Conservation (phyloP, 2,329 filamentous ascomycete species). For the Colletotrichum magnum region DNA sequence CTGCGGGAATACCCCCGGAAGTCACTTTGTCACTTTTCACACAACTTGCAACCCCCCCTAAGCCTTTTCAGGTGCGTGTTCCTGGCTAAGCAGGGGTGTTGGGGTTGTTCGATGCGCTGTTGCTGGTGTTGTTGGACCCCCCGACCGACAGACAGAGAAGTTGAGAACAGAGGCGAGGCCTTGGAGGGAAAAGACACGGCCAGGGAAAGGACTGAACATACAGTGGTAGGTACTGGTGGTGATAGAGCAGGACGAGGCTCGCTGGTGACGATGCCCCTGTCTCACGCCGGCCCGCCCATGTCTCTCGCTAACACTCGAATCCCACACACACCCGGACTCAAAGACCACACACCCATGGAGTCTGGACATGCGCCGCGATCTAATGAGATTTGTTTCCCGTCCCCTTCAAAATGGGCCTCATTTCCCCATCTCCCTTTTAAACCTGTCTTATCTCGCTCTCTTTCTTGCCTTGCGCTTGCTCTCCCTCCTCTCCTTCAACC, state of each 20-base stretch:
- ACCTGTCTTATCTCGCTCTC: constrained; percentile 1
- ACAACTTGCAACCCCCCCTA: too few relatives aligned
- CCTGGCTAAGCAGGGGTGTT: constrained; percentile 34
- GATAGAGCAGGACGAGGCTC: constrained; percentile 27
- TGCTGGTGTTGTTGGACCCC: neutral
- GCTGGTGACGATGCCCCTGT: constrained; percentile 29
- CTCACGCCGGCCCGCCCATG: constrained; percentile 8
- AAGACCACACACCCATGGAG: neutral
- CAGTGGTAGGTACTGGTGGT: neutral
- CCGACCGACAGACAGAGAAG: too few relatives aligned
- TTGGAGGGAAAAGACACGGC: too few relatives aligned
- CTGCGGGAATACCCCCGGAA: constrained; percentile 16
- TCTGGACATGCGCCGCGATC: constrained; percentile 17
- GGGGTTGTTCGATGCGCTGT: constrained; percentile 15
- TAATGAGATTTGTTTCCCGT: constrained; percentile 31
- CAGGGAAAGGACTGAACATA: too few relatives aligned
- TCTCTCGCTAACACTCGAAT: constrained; percentile 30
- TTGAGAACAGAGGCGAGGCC: too few relatives aligned
- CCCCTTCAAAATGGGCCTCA: constrained; percentile 38
- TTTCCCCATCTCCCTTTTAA: constrained; percentile 33
- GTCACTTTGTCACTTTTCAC: constrained; percentile 25
- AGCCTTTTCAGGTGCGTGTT: constrained; percentile 18
- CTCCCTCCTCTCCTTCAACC: constrained; percentile 28
- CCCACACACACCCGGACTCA: neutral
- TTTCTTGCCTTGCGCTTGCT: constrained; percentile 4